These are phyloP conservation scores for Aspergillus calidoustus DNA, from an alignment of 2,329 filamentous ascomycete species.

Conservation along the genomic window DNA sequence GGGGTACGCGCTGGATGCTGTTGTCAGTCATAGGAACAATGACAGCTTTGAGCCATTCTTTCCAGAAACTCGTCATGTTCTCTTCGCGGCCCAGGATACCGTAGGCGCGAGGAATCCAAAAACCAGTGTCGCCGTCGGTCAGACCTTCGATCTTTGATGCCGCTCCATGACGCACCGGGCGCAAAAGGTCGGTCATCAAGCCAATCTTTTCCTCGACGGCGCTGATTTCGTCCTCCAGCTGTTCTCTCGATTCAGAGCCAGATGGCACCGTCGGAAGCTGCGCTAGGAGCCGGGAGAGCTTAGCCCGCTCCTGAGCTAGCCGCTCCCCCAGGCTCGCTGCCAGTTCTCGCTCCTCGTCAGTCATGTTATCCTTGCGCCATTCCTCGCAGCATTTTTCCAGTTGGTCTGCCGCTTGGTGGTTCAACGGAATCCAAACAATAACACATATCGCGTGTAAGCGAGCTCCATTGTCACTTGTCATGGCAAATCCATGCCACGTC, in stretches of 20 bases:
- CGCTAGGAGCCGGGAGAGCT: slow-evolving; percentile 84
- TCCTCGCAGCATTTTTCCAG: slow-evolving; percentile 75
- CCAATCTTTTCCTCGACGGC: slow-evolving; percentile 95
- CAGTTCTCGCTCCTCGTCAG: slow-evolving; percentile 92
- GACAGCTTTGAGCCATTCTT: slow-evolving; percentile 94
- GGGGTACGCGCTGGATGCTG: slow-evolving; percentile 76
- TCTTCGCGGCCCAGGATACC: slow-evolving; percentile 86
- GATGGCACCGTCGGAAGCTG: slow-evolving; percentile 79
- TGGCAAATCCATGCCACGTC: slow-evolving; percentile 99
- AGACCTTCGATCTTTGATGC: slow-evolving; percentile 97
- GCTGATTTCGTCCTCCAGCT: slow-evolving; percentile 91
- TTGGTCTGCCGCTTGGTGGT: slow-evolving; percentile 78
- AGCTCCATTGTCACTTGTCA: slow-evolving; percentile 91
- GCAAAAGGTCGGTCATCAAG: slow-evolving; percentile 93
- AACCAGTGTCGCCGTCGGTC: slow-evolving; percentile 90
- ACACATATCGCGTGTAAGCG: slow-evolving; percentile 91
- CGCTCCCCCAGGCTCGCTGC: slow-evolving; percentile 89
- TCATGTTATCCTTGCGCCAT: slow-evolving; percentile 93
- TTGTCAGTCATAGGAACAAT: slow-evolving; percentile 96
- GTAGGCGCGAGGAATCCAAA: slow-evolving; percentile 94
- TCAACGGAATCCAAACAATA: slow-evolving; percentile 90
- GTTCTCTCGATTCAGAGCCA: slow-evolving; percentile 79
- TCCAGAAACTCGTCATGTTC: slow-evolving; percentile 90
- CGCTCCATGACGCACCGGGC: slow-evolving; percentile 89
- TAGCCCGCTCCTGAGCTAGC: slow-evolving; percentile 82